These are phyloP conservation scores for Ganoderma lucidum DNA, from an alignment of 1,284 basidiomycete species.

Conservation along the genomic window DNA sequence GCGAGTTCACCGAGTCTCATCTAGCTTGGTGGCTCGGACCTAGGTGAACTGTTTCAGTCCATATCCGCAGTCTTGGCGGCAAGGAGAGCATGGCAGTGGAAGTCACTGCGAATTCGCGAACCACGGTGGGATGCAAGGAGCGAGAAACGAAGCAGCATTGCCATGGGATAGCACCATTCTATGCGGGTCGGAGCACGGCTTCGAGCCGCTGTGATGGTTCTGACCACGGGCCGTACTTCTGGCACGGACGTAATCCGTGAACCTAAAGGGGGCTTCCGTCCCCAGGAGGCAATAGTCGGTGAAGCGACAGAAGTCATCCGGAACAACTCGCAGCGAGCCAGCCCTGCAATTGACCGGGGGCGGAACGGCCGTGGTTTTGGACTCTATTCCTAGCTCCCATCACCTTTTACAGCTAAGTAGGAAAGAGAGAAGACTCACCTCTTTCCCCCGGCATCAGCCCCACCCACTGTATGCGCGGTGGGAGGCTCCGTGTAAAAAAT, in stretches of 20 bases:
- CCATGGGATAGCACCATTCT: background rate
- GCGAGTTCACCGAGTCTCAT: background rate
- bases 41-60: background rate
- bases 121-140: background rate
- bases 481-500: background rate
- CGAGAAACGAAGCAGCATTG: background rate
- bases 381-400: background rate
- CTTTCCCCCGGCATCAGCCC: background rate
- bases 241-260: background rate
- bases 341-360: background rate
- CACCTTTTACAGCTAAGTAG: background rate
- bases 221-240: background rate
- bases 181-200: constrained; percentile 1
- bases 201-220: background rate
- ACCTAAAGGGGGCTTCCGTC: background rate
- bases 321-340: background rate
- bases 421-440: background rate
- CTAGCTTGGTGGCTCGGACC: background rate
- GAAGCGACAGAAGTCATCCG: background rate
- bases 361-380: background rate
- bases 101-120: background rate
- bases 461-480: background rate
- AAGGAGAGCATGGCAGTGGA: background rate
- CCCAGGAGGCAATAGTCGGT: background rate
- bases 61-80: background rate